Evolutionary conservation across 306 rosid genomes (phyloP), one percentile per base, ranked within the genome.

Genomic region (Sicyos edulis): DNA sequence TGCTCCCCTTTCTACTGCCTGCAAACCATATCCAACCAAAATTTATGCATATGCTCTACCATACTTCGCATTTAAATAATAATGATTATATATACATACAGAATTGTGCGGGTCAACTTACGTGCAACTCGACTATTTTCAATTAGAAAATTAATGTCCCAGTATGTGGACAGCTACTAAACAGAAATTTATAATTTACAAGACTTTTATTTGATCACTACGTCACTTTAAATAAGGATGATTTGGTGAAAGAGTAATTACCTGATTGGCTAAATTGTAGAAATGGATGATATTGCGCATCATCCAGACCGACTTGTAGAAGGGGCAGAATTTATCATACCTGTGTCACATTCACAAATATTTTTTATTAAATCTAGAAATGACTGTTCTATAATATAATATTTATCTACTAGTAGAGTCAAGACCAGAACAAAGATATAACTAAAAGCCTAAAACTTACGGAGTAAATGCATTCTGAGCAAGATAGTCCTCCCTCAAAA

Each of bases 251-350:
- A 17, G 5, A 16, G 49, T 34, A 65, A 6, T 14, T 8, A 74
- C 99, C 97, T 95, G 99, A 82, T 95, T 95, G 69, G 99, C 97
- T 91, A 95, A 84, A 85, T 87, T 91, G 83, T 52, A 95, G 91
- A 87, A 95, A 86, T 95, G 99, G 73, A 95, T 95, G 77, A 95
- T 95, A 82, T 95, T 95, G 82, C 99, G 96, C 99, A 95, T 95
- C 99, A 95, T 86, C 99, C 99, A 95, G 55, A 91, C 97, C 54
- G 99, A 95, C 88, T 95, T 95, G 96, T 91, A 95, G 91, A 95
- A 91, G 32, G 99, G 99, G 76, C 99, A 95, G 86, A 83, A 95
- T 75, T 95, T 95, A 85, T 95, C 99, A 78, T 95, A 95, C 71
- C 99, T 95, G 83, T 77, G 5, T 2, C 71, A 71, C 64, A 57